Conservation (phyloP, 306 rosid species). For the Gleditsia sinensis region DNA sequence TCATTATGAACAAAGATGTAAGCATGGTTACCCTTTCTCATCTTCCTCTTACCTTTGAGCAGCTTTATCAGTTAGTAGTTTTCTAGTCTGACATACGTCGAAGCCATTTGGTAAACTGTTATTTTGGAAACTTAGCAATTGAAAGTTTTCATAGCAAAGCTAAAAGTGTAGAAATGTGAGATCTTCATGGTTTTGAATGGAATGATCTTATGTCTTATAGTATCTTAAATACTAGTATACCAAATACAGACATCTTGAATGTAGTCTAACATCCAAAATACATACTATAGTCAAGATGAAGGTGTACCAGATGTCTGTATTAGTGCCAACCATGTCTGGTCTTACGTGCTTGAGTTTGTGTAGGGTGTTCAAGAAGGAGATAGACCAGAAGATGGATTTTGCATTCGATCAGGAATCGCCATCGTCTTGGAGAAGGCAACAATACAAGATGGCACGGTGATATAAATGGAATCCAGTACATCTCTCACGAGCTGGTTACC, state of each 20-base stretch:
- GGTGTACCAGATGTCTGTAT: background rate
- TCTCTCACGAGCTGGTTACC: slow-evolving; percentile 5
- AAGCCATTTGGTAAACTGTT: too few species aligned
- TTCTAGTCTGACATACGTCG: too few species aligned
- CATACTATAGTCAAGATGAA: too few species aligned
- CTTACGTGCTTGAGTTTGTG: slow-evolving; percentile 30
- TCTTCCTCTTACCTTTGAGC: slow-evolving; percentile 13
- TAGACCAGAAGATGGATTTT: slow-evolving; percentile 76
- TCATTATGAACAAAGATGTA: slow-evolving; percentile 82
- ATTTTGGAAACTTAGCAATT: too few species aligned
- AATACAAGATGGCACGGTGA: slow-evolving; percentile 67
- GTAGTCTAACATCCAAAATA: too few species aligned
- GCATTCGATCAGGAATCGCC: slow-evolving; percentile 82
- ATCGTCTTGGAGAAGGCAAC: slow-evolving; percentile 73
- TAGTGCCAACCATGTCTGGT: background rate
- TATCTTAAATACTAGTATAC: too few species aligned
- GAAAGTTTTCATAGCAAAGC: too few species aligned
- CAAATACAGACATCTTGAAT: too few species aligned
- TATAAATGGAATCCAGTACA: slow-evolving; percentile 40
- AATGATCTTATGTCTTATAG: too few species aligned
- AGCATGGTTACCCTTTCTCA: slow-evolving; percentile 38
- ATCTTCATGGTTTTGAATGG: too few species aligned
- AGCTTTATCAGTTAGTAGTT: background rate
- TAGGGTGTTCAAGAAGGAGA: slow-evolving; percentile 88
- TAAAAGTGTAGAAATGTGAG: too few species aligned